Evolutionary conservation across 2,329 filamentous ascomycete genomes (phyloP).

Genomic region (Neofusicoccum umdonicola): DNA sequence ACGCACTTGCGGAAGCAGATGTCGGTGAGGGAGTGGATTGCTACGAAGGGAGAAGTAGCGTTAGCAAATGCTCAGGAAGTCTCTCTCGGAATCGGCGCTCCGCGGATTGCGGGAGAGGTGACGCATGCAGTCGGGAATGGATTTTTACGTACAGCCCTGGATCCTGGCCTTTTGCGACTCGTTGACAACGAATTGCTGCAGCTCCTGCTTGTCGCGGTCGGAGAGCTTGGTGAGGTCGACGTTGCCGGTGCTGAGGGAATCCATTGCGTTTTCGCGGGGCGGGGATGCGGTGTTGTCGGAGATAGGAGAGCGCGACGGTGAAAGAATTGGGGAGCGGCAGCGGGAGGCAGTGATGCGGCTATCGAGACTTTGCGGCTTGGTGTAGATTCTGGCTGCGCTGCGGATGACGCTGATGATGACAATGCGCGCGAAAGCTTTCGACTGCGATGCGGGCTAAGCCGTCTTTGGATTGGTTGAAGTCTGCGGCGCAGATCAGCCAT

Average conservation of each 20-base stretch:
- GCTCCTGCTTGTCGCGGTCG: slow-evolving; percentile 79
- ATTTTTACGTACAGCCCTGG: slow-evolving; percentile 39
- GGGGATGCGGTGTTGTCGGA: background rate
- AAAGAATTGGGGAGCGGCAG: background rate
- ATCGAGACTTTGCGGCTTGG: background rate
- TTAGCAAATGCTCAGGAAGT: slow-evolving; percentile 22
- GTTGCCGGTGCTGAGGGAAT: slow-evolving; percentile 3
- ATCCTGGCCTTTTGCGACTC: slow-evolving; percentile 83
- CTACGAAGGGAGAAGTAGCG: slow-evolving; percentile 33
- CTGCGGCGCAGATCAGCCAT: background rate
- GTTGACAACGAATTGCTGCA: slow-evolving; percentile 80
- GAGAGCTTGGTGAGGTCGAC: slow-evolving; percentile 70
- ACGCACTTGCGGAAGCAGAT: slow-evolving; percentile 96
- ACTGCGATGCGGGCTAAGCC: background rate
- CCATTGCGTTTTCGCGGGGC: background rate
- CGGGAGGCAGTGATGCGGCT: background rate
- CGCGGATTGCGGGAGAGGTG: background rate
- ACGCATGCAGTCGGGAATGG: background rate
- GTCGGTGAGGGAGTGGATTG: slow-evolving; percentile 67
- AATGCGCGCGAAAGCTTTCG: slow-evolving; percentile 13
- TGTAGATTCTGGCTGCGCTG: background rate
- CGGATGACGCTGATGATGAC: slow-evolving; percentile 14
- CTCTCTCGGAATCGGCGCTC: slow-evolving; percentile 21
- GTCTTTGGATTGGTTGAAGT: background rate
- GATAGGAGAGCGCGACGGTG: background rate